Conservation (phyloP, 805 yeast genomes). For the Yamadazyma nakazawae region DNA sequence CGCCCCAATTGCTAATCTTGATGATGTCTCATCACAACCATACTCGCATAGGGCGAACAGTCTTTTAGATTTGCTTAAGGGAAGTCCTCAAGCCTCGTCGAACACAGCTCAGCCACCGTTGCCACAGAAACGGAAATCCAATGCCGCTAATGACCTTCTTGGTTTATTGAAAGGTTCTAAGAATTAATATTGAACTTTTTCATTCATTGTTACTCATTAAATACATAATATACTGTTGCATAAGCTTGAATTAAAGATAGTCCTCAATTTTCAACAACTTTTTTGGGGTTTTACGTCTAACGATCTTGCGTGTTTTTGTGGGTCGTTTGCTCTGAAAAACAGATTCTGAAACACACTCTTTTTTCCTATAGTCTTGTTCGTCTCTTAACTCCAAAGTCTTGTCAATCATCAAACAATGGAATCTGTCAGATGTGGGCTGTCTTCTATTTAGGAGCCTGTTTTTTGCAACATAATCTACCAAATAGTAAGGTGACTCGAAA, state of each 20-base stretch:
- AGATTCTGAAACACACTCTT: neutral
- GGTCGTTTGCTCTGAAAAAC: neutral
- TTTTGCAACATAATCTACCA: slow-evolving; percentile 7
- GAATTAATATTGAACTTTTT: slow-evolving; percentile 1
- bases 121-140: slow-evolving; percentile 1
- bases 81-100: neutral
- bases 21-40: neutral
- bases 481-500: neutral
- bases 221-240: neutral
- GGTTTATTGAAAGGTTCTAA: slow-evolving; percentile 18
- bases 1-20: neutral
- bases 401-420: slow-evolving; percentile 7
- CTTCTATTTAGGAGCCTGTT: slow-evolving; percentile 8
- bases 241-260: neutral
- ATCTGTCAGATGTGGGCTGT: neutral
- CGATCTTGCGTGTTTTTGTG: neutral
- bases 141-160: slow-evolving; percentile 22
- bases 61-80: slow-evolving; percentile 3
- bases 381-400: slow-evolving; percentile 4
- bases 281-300: neutral
- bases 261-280: neutral
- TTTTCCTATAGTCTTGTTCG: neutral
- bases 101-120: neutral
- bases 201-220: neutral
- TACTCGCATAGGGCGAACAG: neutral